phyloP scores from a whole-genome alignment of 306 rosid genomes.

The Fragaria vesca region DNA sequence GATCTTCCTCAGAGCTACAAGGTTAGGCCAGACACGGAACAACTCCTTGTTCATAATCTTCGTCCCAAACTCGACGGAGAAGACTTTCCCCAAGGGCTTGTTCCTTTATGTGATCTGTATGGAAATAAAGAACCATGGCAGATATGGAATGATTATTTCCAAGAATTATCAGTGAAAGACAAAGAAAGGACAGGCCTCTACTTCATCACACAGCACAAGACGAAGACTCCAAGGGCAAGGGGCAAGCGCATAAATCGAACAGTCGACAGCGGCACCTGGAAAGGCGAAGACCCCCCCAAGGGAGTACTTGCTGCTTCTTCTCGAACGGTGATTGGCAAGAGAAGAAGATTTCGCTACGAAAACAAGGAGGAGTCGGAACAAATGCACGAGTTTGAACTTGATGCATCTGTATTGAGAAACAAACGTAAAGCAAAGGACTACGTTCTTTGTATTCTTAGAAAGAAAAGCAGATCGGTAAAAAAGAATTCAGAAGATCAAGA shows the following conservation, averaged over 20 bases:
- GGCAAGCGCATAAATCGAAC: not conserved
- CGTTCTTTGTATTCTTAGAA: constrained; percentile 1
- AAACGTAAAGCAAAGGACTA: not conserved
- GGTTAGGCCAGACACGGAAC: not conserved
- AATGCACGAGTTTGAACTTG: constrained; percentile 1
- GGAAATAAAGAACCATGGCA: not conserved
- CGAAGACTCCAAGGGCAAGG: not conserved
- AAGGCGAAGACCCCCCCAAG: not conserved
- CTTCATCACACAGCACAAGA: not conserved
- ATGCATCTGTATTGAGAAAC: not conserved
- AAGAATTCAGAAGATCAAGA: not conserved
- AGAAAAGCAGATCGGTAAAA: not conserved
- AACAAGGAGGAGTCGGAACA: not conserved
- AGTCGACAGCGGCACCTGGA: not conserved
- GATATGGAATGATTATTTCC: not conserved
- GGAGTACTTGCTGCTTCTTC: not conserved
- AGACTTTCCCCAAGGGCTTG: not conserved
- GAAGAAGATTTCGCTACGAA: not conserved
- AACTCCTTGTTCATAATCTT: not conserved
- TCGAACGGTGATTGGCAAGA: not conserved
- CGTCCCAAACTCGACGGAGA: not conserved
- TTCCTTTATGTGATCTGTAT: not conserved
- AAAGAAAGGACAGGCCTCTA: not conserved
- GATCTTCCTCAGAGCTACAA: too few species aligned
- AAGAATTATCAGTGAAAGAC: not conserved